phyloP scores from a whole-genome alignment of 257 asterid genomes.

The Datura wrightii region DNA sequence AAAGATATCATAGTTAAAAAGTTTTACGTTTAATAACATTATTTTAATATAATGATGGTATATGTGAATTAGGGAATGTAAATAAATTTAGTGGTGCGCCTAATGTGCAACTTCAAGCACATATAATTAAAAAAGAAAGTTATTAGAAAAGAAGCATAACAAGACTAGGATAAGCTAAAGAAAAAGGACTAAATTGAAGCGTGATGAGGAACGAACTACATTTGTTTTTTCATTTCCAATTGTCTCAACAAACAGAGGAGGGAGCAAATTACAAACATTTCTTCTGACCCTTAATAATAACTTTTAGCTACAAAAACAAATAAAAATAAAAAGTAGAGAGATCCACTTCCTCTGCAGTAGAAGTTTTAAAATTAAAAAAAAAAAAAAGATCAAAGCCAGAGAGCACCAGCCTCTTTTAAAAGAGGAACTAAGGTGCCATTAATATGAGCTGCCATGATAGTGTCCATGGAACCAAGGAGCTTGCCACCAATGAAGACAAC shows the following conservation, averaged over 20 bases:
- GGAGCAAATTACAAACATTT: not conserved
- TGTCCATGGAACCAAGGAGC: constrained; percentile 39
- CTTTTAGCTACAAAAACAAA: not conserved
- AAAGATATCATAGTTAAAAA: too few species aligned
- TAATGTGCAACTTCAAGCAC: too few species aligned
- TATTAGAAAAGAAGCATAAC: not conserved
- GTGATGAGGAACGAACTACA: not conserved
- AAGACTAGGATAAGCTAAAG: not conserved
- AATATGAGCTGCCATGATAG: constrained; percentile 43
- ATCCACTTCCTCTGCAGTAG: not conserved
- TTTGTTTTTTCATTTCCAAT: not conserved
- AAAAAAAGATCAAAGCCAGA: constrained; percentile 32
- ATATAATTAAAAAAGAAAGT: not conserved
- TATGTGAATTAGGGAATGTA: too few species aligned
- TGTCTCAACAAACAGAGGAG: not conserved
- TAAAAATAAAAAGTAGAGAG: not conserved
- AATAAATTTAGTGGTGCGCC: too few species aligned
- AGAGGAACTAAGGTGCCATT: constrained; percentile 41
- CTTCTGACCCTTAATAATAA: not conserved
- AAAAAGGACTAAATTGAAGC: not conserved
- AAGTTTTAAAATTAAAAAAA: not conserved
- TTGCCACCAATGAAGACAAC: constrained; percentile 44
- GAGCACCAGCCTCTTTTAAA: constrained; percentile 45
- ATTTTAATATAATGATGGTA: too few species aligned
- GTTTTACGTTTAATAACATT: too few species aligned